A percentile compares a stretch with the other conserved stretches of the same genome.
Evolutionary conservation across 306 rosid species (phyloP).

Genomic region (Pueraria montana): DNA sequence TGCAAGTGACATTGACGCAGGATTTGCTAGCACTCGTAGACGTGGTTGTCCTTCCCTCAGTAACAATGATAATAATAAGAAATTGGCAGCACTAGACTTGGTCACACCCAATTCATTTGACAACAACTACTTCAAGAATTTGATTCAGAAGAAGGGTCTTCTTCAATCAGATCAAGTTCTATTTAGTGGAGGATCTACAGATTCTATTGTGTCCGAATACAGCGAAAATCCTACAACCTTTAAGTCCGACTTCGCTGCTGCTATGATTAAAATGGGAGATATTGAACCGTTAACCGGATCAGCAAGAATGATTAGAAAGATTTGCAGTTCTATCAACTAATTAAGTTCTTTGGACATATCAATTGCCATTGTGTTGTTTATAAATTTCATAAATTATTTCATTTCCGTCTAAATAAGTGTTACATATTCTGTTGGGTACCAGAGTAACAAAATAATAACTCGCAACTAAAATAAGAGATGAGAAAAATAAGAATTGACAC

Average conservation of each 20-base stretch:
- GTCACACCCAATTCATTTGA: constrained; percentile 72
- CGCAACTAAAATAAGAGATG: too few species aligned
- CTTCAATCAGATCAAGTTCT: constrained; percentile 60
- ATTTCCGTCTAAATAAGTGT: neutral
- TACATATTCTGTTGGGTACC: too few species aligned
- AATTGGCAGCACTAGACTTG: constrained; percentile 63
- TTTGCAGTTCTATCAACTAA: constrained; percentile 44
- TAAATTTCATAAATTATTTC: neutral
- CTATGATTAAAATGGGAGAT: constrained; percentile 59
- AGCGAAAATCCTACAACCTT: constrained; percentile 48
- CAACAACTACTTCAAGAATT: constrained; percentile 65
- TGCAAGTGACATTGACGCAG: constrained; percentile 59
- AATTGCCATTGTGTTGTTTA: neutral
- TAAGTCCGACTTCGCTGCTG: constrained; percentile 53
- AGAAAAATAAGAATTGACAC: too few species aligned
- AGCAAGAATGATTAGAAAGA: constrained; percentile 43
- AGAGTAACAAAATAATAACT: too few species aligned
- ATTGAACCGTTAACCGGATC: constrained; percentile 40
- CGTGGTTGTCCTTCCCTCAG: constrained; percentile 52
- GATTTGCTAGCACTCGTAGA: constrained; percentile 58
- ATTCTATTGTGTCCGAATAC: constrained; percentile 43
- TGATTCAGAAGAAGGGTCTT: constrained; percentile 69
- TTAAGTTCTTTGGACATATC: neutral
- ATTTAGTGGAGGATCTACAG: constrained; percentile 51
- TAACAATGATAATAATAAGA: constrained; percentile 32